A percentile compares a stretch with the other conserved stretches of the same genome.
phyloP scores from a whole-genome alignment of 2,329 filamentous ascomycete species.

The Monosporascus ibericus region DNA sequence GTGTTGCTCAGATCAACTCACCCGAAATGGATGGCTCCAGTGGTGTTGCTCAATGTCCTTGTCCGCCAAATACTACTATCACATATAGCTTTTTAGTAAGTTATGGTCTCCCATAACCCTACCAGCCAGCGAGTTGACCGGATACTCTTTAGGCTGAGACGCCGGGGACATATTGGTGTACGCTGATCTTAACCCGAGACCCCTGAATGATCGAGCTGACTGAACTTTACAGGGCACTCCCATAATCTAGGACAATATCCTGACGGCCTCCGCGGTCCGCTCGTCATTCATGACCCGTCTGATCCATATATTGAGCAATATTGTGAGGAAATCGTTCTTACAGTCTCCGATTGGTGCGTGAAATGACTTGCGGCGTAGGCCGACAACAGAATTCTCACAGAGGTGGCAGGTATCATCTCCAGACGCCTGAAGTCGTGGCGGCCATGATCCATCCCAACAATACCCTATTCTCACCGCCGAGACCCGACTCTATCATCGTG shows the following conservation, averaged over 20 bases:
- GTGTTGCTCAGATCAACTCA: constrained; percentile 52
- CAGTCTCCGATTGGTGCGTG: constrained; percentile 48
- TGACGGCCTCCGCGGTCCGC: constrained; percentile 56
- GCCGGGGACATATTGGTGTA: constrained; percentile 44
- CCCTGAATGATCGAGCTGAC: background rate
- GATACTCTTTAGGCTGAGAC: constrained; percentile 26
- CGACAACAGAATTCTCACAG: constrained; percentile 32
- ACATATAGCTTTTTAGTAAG: constrained; percentile 51
- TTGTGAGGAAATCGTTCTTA: constrained; percentile 54
- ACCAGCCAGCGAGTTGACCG: background rate
- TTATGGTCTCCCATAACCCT: background rate
- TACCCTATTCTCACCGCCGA: constrained; percentile 31
- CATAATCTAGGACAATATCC: constrained; percentile 61
- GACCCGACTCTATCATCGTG: constrained; percentile 34
- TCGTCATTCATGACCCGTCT: constrained; percentile 54
- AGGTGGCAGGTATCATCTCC: constrained; percentile 33
- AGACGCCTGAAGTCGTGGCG: constrained; percentile 31
- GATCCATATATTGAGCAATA: constrained; percentile 47
- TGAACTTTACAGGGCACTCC: constrained; percentile 44
- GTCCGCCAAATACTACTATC: constrained; percentile 45
- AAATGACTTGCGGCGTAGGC: constrained; percentile 28
- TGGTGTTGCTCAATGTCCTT: constrained; percentile 50
- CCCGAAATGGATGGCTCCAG: constrained; percentile 55
- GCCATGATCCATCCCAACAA: constrained; percentile 36
- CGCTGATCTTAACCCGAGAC: constrained; percentile 5